Percentiles rank a stretch among this genome's conserved stretches.
phyloP scores from a whole-genome alignment of 2,329 filamentous ascomycete species.

The Verticillium longisporum region DNA sequence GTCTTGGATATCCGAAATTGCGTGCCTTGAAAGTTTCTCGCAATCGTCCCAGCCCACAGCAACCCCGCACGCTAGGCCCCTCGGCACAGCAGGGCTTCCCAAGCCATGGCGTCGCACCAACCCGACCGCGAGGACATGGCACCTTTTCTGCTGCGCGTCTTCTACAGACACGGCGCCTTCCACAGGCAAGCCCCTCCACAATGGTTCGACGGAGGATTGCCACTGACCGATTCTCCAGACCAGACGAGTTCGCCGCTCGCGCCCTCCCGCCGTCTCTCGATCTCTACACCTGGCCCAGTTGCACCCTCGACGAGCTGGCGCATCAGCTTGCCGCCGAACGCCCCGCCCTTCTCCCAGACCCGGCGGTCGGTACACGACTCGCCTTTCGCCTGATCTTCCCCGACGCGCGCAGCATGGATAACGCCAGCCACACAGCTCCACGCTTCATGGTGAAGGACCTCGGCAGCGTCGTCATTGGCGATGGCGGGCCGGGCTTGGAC shows the following conservation, averaged over 20 bases:
- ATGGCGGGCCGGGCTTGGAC: conserved; percentile 27
- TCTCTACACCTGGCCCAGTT: conserved; percentile 81
- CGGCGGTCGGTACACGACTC: conserved; percentile 75
- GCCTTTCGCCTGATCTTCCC: conserved; percentile 82
- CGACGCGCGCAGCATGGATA: conserved; percentile 45
- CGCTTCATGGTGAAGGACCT: conserved; percentile 75
- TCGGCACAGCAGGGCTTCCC: not conserved
- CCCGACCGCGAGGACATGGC: conserved; percentile 61
- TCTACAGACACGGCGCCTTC: conserved; percentile 69
- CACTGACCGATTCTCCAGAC: conserved; percentile 32
- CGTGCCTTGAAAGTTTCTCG: not conserved
- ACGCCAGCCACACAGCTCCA: conserved; percentile 25
- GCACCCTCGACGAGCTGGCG: conserved; percentile 74
- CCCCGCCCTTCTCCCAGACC: conserved; percentile 62
- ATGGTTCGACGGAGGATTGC: no score
- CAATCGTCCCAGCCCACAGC: not conserved
- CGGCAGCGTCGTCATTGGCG: conserved; percentile 73
- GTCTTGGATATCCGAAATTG: not conserved
- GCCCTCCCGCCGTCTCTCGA: conserved; percentile 61
- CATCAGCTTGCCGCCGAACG: conserved; percentile 60
- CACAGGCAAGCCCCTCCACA: conserved; percentile 46
- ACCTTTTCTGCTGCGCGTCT: conserved; percentile 80
- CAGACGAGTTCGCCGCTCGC: conserved; percentile 60
- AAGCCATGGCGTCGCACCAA: not conserved
- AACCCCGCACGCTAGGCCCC: not conserved